Evolutionary conservation across 2,329 filamentous ascomycete species (phyloP).

Genomic region (Lachnellula hyalina): DNA sequence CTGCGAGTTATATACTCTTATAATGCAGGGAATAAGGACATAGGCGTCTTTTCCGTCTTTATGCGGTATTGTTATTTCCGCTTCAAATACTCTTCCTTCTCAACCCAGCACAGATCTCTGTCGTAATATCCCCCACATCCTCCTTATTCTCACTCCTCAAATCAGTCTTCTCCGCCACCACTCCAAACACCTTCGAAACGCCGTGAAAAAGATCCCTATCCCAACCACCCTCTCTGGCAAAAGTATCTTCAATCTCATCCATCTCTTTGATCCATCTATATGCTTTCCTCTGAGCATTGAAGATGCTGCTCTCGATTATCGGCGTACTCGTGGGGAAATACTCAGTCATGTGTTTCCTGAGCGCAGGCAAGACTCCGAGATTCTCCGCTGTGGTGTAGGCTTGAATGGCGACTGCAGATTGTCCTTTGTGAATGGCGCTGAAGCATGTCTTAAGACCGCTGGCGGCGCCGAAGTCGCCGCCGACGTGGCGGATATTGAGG

Average conservation of each 20-base stretch:
- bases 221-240: slow-evolving; percentile 59
- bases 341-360: slow-evolving; percentile 4
- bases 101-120: background rate
- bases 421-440: slow-evolving; percentile 53
- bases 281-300: slow-evolving; percentile 46
- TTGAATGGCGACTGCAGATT: slow-evolving; percentile 62
- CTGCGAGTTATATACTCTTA: too few species aligned
- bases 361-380: slow-evolving; percentile 51
- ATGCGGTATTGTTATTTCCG: background rate
- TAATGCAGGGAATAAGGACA: too few species aligned
- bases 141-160: slow-evolving; percentile 27
- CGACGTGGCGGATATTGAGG: slow-evolving; percentile 45
- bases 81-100: slow-evolving; percentile 6
- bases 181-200: slow-evolving; percentile 54
- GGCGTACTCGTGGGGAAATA: slow-evolving; percentile 4
- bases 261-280: slow-evolving; percentile 73
- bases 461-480: slow-evolving; percentile 44
- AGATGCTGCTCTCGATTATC: slow-evolving; percentile 5
- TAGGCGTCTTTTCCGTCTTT: too few species aligned
- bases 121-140: background rate
- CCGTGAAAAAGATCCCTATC: slow-evolving; percentile 47
- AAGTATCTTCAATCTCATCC: slow-evolving; percentile 64
- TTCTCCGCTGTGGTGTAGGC: slow-evolving; percentile 61
- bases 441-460: slow-evolving; percentile 61
- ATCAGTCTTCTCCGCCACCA: slow-evolving; percentile 39